Conservation (phyloP, 805 yeast species). For the Candida schatavii region DNA sequence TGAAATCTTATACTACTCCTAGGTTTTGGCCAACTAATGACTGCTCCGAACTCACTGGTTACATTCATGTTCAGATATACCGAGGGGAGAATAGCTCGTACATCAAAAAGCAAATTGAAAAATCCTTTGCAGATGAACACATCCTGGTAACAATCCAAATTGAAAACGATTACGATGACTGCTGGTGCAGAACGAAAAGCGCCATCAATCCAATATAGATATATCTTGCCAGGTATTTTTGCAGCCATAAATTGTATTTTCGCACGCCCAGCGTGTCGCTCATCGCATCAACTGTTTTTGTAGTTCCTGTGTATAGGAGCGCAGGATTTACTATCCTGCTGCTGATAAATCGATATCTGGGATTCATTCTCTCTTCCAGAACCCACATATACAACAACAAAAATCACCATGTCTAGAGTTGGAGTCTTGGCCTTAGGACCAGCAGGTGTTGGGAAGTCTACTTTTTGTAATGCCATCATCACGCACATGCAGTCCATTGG, state of each 20-base stretch:
- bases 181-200: constrained; percentile 57
- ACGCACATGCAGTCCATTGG: constrained; percentile 88
- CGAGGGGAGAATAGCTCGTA: constrained; percentile 62
- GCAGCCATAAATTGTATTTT: no score
- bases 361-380: no score
- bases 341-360: no score
- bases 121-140: constrained; percentile 46
- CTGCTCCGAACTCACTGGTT: constrained; percentile 46
- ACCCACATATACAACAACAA: no score
- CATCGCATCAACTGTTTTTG: background rate
- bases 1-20: constrained; percentile 82
- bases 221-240: no score
- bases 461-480: constrained; percentile 87
- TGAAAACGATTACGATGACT: constrained; percentile 58
- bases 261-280: no score
- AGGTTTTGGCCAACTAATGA: constrained; percentile 77
- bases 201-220: constrained; percentile 5
- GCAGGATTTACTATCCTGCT: background rate
- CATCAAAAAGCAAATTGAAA: constrained; percentile 59
- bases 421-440: constrained; percentile 95
- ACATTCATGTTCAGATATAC: constrained; percentile 73
- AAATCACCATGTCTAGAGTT: constrained; percentile 76
- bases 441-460: constrained; percentile 94
- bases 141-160: constrained; percentile 65
- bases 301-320: no score